Conservation (phyloP, 108 stramenopile genomes). For the Skeletonema tropicum region DNA sequence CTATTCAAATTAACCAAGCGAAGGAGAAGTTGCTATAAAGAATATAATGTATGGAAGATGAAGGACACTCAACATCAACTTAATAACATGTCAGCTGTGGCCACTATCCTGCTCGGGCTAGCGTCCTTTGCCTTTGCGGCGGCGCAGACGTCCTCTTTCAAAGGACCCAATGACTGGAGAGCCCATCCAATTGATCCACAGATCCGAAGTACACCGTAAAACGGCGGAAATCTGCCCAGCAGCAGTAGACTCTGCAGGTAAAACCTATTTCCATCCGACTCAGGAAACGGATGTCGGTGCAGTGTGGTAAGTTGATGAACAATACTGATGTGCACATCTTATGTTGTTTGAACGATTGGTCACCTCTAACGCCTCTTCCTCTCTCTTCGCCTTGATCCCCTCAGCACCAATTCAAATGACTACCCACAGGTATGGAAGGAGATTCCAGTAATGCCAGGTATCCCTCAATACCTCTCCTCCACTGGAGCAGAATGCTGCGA, state of each 20-base stretch:
- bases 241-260: not conserved
- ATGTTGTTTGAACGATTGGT: not conserved
- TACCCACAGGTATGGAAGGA: not conserved
- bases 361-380: not conserved
- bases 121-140: not conserved
- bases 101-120: not conserved
- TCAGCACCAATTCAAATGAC: not conserved
- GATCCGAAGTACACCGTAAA: not conserved
- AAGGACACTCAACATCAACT: not conserved
- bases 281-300: not conserved
- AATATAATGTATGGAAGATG: not conserved
- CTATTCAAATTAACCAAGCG: too few species aligned
- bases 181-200: not conserved
- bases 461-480: not conserved
- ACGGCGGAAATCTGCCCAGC: not conserved
- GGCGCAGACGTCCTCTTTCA: not conserved
- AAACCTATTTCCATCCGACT: not conserved
- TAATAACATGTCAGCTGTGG: not conserved
- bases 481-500: constrained; percentile 1
- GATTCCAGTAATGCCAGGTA: not conserved
- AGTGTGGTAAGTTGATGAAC: not conserved
- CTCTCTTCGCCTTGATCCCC: not conserved
- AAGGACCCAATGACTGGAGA: not conserved
- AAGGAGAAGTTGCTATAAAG: not conserved
- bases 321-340: not conserved